Conservation (phyloP, 441 rosid genomes). For the Melastoma candidum region DNA sequence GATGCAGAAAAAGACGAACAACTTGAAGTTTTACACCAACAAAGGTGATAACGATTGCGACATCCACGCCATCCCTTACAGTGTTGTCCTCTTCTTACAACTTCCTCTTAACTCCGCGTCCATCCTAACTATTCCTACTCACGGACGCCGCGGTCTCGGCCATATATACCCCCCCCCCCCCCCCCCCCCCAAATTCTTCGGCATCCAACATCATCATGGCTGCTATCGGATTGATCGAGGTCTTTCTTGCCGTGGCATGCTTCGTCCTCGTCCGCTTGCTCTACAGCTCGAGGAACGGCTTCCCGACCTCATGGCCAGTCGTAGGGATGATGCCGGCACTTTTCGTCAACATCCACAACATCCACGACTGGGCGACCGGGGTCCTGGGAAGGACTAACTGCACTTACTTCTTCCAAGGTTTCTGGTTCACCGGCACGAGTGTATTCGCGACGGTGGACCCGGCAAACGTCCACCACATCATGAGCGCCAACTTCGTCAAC, state of each 20-base stretch:
- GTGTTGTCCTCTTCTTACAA: too few species aligned
- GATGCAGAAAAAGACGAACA: too few species aligned
- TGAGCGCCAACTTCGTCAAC: constrained; percentile 22
- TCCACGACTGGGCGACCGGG: constrained; percentile 24
- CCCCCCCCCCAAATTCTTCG: too few species aligned
- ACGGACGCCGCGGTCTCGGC: too few species aligned
- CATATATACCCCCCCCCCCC: too few species aligned
- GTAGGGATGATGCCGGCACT: constrained; percentile 36
- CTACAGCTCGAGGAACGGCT: neutral
- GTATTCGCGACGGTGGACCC: constrained; percentile 21
- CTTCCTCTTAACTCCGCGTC: too few species aligned
- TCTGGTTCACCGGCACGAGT: constrained; percentile 22
- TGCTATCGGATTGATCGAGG: too few species aligned
- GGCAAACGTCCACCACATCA: constrained; percentile 26
- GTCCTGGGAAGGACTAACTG: constrained; percentile 16
- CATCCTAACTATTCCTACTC: too few species aligned
- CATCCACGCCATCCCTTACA: too few species aligned
- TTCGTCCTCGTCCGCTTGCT: neutral
- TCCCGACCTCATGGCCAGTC: constrained; percentile 25
- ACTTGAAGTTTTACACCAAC: too few species aligned
- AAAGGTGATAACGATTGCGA: too few species aligned
- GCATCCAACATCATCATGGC: too few species aligned
- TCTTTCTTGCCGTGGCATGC: neutral
- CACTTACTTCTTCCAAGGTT: constrained; percentile 25
- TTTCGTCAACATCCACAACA: constrained; percentile 18